Conservation (phyloP, 352 stramenopile species). For the Phytophthora citrophthora region DNA sequence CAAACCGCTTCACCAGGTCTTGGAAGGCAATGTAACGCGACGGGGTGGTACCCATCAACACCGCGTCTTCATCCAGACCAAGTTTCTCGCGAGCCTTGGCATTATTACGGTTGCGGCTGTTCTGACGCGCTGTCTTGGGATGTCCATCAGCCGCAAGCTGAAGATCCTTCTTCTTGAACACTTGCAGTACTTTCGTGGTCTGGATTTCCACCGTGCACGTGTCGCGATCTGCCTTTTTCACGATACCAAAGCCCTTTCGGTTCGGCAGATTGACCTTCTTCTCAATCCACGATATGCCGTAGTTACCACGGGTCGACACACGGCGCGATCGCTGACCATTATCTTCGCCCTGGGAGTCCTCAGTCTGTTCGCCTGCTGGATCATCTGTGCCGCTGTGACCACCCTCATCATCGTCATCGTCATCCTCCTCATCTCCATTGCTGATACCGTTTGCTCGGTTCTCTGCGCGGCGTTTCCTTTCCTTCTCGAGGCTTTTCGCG, state of each 20-base stretch:
- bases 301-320: conserved; percentile 79
- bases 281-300: conserved; percentile 89
- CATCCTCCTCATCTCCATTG: conserved; percentile 46
- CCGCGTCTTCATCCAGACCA: conserved; percentile 69
- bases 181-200: conserved; percentile 71
- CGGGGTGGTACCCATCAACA: conserved; percentile 84
- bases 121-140: conserved; percentile 57
- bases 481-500: conserved; percentile 65
- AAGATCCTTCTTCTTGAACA: conserved; percentile 91
- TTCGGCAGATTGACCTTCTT: conserved; percentile 84
- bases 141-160: conserved; percentile 71
- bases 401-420: conserved; percentile 63
- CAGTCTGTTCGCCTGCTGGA: conserved; percentile 56
- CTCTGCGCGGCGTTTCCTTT: conserved; percentile 58
- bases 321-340: conserved; percentile 73
- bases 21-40: conserved; percentile 85
- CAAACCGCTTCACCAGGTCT: conserved; percentile 85
- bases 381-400: conserved; percentile 64
- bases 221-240: conserved; percentile 86
- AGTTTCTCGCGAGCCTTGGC: conserved; percentile 79
- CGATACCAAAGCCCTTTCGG: conserved; percentile 76
- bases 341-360: conserved; percentile 85
- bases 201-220: conserved; percentile 86
- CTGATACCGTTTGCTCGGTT: conserved; percentile 28
- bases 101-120: conserved; percentile 71